A percentile compares a stretch with the other conserved stretches of the same genome.
Evolutionary conservation across 208 protist species (phyloP).

Genomic region (Herpetomonas tarakana): DNA sequence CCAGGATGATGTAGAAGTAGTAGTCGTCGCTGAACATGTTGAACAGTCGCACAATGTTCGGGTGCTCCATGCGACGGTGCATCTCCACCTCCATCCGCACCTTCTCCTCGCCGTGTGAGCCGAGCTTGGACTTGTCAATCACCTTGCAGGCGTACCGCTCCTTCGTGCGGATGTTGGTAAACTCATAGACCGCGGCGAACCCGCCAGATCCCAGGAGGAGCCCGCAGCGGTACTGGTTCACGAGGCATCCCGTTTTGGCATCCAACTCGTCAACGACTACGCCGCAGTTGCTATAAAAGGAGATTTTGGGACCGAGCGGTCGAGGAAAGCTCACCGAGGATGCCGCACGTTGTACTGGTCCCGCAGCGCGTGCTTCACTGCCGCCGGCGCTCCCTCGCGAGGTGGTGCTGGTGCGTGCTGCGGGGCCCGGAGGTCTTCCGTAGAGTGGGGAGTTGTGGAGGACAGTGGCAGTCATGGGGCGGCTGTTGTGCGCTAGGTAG

Average conservation of each 20-base stretch:
- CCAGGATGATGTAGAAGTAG: constrained; percentile 76
- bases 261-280: constrained; percentile 37
- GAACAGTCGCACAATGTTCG: constrained; percentile 65
- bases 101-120: constrained; percentile 24
- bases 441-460: neutral
- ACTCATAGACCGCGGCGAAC: constrained; percentile 61
- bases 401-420: neutral
- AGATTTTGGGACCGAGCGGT: constrained; percentile 4
- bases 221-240: constrained; percentile 41
- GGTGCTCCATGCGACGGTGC: constrained; percentile 53
- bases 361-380: neutral
- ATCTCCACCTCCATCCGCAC: constrained; percentile 69
- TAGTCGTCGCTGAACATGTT: constrained; percentile 54
- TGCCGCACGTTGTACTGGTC: constrained; percentile 8
- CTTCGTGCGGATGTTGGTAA: constrained; percentile 31
- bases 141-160: constrained; percentile 63
- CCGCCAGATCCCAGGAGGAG: constrained; percentile 62
- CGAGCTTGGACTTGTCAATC: constrained; percentile 48
- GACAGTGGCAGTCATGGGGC: constrained; percentile 11
- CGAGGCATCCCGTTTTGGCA: constrained; percentile 18
- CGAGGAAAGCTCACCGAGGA: constrained; percentile 14
- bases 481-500: neutral
- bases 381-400: neutral
- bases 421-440: neutral
- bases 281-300: constrained; percentile 19